A percentile compares a stretch with the other conserved stretches of the same genome.
These are phyloP conservation scores for Apiospora pterosperma DNA, from an alignment of 2,329 filamentous ascomycete species.

Conservation along the genomic window DNA sequence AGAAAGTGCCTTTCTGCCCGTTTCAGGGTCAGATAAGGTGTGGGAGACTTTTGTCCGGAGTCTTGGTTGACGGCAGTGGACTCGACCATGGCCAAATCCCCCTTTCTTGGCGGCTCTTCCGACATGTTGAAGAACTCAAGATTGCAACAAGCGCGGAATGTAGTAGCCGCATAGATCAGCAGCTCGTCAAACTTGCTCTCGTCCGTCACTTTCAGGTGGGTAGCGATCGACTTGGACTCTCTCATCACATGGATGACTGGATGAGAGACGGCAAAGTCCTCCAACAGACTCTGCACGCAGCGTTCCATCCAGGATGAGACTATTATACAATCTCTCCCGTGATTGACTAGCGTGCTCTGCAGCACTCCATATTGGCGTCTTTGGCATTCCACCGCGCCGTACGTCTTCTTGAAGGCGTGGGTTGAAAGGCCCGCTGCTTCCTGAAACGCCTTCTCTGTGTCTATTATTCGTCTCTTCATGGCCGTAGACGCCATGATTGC, in stretches of 20 bases:
- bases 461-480: slow-evolving; percentile 64
- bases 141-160: slow-evolving; percentile 66
- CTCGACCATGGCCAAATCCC: slow-evolving; percentile 9
- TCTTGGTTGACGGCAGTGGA: slow-evolving; percentile 24
- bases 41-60: slow-evolving; percentile 37
- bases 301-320: slow-evolving; percentile 71
- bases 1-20: slow-evolving; percentile 66
- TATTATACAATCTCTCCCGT: slow-evolving; percentile 61
- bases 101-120: slow-evolving; percentile 41
- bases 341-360: slow-evolving; percentile 53
- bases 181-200: slow-evolving; percentile 55
- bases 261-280: slow-evolving; percentile 59
- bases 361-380: slow-evolving; percentile 61
- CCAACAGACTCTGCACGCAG: slow-evolving; percentile 56
- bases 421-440: slow-evolving; percentile 60
- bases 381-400: slow-evolving; percentile 61
- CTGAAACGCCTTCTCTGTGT: slow-evolving; percentile 66
- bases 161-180: slow-evolving; percentile 51
- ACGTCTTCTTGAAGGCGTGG: slow-evolving; percentile 58
- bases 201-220: slow-evolving; percentile 57
- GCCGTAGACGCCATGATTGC: slow-evolving; percentile 73
- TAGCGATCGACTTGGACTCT: slow-evolving; percentile 61
- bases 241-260: slow-evolving; percentile 70
- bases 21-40: slow-evolving; percentile 65
- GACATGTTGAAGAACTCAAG: slow-evolving; percentile 76